These are phyloP conservation scores for Tephrocybe sp. DNA, from an alignment of 768 basidiomycete genomes.

Conservation along the genomic window DNA sequence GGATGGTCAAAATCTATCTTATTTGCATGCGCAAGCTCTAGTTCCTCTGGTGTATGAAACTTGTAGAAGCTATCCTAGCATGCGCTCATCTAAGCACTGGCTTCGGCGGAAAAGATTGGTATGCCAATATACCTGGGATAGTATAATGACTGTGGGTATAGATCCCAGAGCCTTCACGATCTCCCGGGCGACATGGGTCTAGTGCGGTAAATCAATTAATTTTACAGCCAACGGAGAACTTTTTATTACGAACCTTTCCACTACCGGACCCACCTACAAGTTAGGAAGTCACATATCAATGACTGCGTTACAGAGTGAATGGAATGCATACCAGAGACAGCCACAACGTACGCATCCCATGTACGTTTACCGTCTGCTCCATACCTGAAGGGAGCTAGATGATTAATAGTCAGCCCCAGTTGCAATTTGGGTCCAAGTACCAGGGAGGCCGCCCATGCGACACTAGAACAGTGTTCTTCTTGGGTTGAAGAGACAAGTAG, in stretches of 20 bases:
- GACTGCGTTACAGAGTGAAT: not conserved
- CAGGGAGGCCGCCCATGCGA: conserved; percentile 87
- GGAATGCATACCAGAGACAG: conserved; percentile 64
- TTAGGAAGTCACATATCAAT: not conserved
- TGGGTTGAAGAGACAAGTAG: conserved; percentile 36
- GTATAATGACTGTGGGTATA: conserved; percentile 84
- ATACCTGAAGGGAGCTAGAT: conserved; percentile 51
- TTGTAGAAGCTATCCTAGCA: conserved; percentile 93
- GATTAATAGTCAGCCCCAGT: conserved; percentile 3
- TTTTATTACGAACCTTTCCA: conserved; percentile 59
- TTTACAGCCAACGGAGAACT: not conserved
- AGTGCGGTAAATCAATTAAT: conserved; percentile 2
- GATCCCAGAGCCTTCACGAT: conserved; percentile 80
- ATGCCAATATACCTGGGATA: conserved; percentile 66
- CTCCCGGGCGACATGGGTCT: conserved; percentile 86
- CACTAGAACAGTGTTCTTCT: conserved; percentile 76
- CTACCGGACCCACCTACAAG: conserved; percentile 76
- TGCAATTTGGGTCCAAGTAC: conserved; percentile 31
- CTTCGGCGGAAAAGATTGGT: not conserved
- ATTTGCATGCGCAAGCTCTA: conserved; percentile 79
- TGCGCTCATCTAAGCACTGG: not conserved
- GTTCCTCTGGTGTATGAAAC: conserved; percentile 71
- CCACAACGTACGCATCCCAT: conserved; percentile 79
- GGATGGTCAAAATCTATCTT: conserved; percentile 89
- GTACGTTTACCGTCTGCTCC: conserved; percentile 68